Conservation (phyloP, 148 eudicot species). For the Rhododendron vialii region DNA sequence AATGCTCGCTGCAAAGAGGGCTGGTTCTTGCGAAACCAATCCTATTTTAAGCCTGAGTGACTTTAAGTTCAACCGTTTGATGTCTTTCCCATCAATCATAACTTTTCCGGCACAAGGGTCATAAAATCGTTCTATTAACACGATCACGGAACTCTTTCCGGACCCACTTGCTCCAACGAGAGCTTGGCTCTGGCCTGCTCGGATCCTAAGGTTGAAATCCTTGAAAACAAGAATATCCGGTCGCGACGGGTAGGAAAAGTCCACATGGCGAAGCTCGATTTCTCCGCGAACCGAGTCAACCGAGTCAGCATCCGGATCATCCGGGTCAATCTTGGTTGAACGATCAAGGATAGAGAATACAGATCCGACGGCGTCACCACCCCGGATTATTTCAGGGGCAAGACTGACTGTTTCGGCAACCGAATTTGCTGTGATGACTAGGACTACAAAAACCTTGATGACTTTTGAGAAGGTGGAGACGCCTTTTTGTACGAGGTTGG, state of each 20-base stretch:
- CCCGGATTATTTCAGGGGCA: conserved; percentile 93
- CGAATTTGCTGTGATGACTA: conserved; percentile 93
- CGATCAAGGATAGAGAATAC: conserved; percentile 85
- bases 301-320: conserved; percentile 76
- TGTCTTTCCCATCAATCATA: conserved; percentile 94
- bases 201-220: conserved; percentile 80
- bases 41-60: conserved; percentile 76
- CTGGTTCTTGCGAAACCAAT: conserved; percentile 93
- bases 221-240: conserved; percentile 78
- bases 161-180: conserved; percentile 97
- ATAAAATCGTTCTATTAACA: conserved; percentile 81
- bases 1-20: conserved; percentile 82
- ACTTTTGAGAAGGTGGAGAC: conserved; percentile 90
- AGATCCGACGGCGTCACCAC: conserved; percentile 92
- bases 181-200: conserved; percentile 98
- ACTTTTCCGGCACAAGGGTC: conserved; percentile 84
- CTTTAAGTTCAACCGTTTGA: conserved; percentile 65
- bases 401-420: conserved; percentile 98
- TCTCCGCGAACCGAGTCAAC: conserved; percentile 83
- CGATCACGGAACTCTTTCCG: conserved; percentile 88
- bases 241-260: conserved; percentile 86
- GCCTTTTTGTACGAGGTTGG: conserved; percentile 80
- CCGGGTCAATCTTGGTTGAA: conserved; percentile 71
- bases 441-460: conserved; percentile 86
- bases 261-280: conserved; percentile 88